Evolutionary conservation across 1,139 yeast species (phyloP), one percentile per base, ranked within the genome.

Genomic region (Blastobotrys malaysiensis): DNA sequence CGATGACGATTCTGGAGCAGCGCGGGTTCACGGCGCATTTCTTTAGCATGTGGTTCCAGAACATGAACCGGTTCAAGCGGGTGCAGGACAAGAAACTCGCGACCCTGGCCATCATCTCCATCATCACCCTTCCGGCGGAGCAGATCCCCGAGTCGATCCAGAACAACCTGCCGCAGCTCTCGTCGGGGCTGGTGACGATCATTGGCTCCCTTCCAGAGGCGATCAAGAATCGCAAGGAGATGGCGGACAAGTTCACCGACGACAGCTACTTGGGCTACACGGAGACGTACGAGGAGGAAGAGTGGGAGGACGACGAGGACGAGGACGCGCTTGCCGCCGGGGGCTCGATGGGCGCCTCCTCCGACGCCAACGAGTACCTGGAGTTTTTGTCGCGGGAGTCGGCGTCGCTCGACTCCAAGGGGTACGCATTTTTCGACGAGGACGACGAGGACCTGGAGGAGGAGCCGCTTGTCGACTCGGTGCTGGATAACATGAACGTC

Each of bases 11-110:
- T n/a, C 73, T 93, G 55, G 77, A 78, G 57, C 76, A 77, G 51
- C 65, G 69, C 14, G 72, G 77, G 19, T 74, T 77, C 51, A 69
- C 83, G 9, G 74, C 74, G 21, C 63, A 70, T 2, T 83, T 89
- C 64, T 81, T 91, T 64, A 76, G 77, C 46, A 68, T 77, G 46
- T 93, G 97, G 97, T 79, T 88, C 62, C 73, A 77, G 48, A 75
- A 68, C 43, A 74, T 83, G 52, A 80, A 84, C 3, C 73, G 74
- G 46, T 77, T 86, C 61, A 76, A 78, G n/a, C 76, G 96, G 57
- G 96, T 89, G 2, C 88, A 80, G 63, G 98, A 91, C 70, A 77
- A 89, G 69, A 90, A 90, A 69, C 71, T 93, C 46, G 81, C 88
- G 1, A 74, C 82, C 2, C 70, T 91, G 60, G 95, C 95, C 0